A percentile compares a stretch with the other conserved stretches of the same genome.
Conservation (phyloP, 768 basidiomycete genomes). For the Lentinula sp. region DNA sequence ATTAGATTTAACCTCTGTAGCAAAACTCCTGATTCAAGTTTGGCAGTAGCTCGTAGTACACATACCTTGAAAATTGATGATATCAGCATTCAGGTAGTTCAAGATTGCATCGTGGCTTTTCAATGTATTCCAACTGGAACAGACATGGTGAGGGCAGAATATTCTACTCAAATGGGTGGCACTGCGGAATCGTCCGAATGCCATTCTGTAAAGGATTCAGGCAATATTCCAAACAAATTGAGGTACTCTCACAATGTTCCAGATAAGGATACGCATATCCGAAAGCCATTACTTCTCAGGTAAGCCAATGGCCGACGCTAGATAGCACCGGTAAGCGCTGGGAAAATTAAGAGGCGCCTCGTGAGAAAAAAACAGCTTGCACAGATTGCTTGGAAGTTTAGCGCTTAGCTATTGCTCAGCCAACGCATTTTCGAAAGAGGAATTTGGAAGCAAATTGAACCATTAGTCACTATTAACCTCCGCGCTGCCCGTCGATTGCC, state of each 20-base stretch:
- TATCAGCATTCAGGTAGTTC: conserved; percentile 77
- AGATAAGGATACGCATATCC: conserved; percentile 58
- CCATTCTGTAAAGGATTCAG: conserved; percentile 57
- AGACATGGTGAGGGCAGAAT: conserved; percentile 17
- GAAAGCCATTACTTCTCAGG: no score
- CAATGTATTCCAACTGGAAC: conserved; percentile 69
- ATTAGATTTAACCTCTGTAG: conserved; percentile 80
- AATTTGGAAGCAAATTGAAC: no score
- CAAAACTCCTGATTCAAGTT: background rate
- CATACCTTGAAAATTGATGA: conserved; percentile 93
- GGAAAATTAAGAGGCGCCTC: no score
- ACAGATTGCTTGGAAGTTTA: no score
- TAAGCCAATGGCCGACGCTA: no score
- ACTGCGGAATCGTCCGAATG: conserved; percentile 81
- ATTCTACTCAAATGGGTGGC: conserved; percentile 91
- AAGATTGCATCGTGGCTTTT: conserved; percentile 78
- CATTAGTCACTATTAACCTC: no score
- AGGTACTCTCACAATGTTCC: conserved; percentile 54
- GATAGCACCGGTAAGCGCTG: no score
- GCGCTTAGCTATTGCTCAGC: no score
- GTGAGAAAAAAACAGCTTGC: no score
- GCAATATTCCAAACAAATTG: background rate
- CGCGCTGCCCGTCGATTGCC: no score
- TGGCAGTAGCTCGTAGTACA: background rate
- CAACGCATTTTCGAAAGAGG: no score